Evolutionary conservation across 352 stramenopile genomes (phyloP).

Genomic region (Albugo candida): DNA sequence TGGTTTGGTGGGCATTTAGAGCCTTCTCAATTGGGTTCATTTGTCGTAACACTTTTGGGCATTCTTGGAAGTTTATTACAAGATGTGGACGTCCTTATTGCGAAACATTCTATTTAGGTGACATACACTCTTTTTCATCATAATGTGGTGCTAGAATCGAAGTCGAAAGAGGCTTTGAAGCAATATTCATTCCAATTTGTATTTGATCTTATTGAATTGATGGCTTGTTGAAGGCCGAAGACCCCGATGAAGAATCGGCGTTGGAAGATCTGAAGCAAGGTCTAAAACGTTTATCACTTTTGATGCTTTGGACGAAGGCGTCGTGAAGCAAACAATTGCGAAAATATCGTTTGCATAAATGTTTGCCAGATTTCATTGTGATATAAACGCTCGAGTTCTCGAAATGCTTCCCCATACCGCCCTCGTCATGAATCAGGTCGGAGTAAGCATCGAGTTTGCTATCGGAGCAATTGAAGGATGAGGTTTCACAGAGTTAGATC

Average conservation of each 20-base stretch:
- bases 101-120: constrained; percentile 46
- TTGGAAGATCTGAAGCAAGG: constrained; percentile 37
- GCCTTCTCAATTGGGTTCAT: constrained; percentile 1
- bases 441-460: constrained; percentile 21
- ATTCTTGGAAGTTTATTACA: constrained; percentile 27
- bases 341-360: constrained; percentile 12
- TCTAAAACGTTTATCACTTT: constrained; percentile 28
- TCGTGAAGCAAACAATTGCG: constrained; percentile 6
- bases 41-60: constrained; percentile 19
- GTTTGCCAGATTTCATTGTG: constrained; percentile 24
- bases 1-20: neutral
- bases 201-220: neutral
- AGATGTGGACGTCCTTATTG: constrained; percentile 39
- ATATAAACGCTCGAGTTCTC: constrained; percentile 22
- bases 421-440: constrained; percentile 15
- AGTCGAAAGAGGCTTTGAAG: neutral
- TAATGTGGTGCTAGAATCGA: constrained; percentile 7
- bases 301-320: constrained; percentile 13
- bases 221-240: constrained; percentile 16
- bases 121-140: constrained; percentile 24
- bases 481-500: neutral
- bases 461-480: constrained; percentile 11
- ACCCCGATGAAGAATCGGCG: constrained; percentile 14
- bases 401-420: constrained; percentile 22
- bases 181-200: neutral